A percentile compares a stretch with the other conserved stretches of the same genome.
Evolutionary conservation across 2,329 filamentous ascomycete genomes (phyloP).

Genomic region (Pseudogymnoascus sp.): DNA sequence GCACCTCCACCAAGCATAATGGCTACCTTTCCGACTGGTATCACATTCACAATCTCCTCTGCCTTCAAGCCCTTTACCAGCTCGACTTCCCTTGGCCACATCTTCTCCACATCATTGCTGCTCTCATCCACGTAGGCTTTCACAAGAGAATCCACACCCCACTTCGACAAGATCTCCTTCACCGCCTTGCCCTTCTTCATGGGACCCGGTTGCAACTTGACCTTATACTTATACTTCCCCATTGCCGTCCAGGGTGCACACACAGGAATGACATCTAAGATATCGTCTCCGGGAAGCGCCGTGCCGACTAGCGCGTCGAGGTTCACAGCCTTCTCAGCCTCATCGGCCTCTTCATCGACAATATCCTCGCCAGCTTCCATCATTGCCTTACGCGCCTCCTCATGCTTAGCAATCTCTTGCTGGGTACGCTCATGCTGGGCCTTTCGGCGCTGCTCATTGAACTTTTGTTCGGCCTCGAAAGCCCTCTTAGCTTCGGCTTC

Average conservation of each 20-base stretch:
- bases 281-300: constrained; percentile 74
- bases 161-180: constrained; percentile 78
- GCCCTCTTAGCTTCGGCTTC: constrained; percentile 60
- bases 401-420: constrained; percentile 67
- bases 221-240: constrained; percentile 79
- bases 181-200: constrained; percentile 93
- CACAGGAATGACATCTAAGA: constrained; percentile 58
- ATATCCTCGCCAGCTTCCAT: constrained; percentile 49
- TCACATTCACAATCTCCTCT: constrained; percentile 70
- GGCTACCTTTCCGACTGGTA: constrained; percentile 73
- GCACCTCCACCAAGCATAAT: constrained; percentile 64
- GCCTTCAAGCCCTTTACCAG: constrained; percentile 73
- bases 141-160: constrained; percentile 43
- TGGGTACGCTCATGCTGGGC: constrained; percentile 75
- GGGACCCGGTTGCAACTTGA: constrained; percentile 82
- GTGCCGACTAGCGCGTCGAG: constrained; percentile 71
- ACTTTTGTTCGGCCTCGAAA: constrained; percentile 64
- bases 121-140: constrained; percentile 46
- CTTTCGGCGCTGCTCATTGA: constrained; percentile 65
- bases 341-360: constrained; percentile 51
- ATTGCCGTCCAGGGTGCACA: constrained; percentile 60
- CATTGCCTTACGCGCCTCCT: constrained; percentile 58
- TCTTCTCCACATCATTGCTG: constrained; percentile 58
- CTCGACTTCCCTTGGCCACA: constrained; percentile 83
- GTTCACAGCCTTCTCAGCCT: constrained; percentile 37